A percentile compares a stretch with the other conserved stretches of the same genome.
Conservation (phyloP, 352 stramenopile species). For the Thraustochytrium striatum region DNA sequence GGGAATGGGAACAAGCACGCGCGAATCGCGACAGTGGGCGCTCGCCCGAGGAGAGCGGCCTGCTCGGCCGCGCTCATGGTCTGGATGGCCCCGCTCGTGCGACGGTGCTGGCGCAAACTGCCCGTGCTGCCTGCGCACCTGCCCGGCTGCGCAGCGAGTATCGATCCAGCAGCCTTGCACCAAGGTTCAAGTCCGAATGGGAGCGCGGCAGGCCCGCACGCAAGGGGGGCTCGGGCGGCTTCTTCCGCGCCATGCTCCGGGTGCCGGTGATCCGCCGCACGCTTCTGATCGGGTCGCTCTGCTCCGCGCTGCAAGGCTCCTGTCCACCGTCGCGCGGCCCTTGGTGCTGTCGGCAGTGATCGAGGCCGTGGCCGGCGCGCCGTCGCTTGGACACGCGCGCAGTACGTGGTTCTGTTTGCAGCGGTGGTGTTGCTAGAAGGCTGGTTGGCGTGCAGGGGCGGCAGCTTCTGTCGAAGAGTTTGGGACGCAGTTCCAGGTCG, state of each 20-base stretch:
- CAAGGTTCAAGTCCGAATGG: too few species aligned
- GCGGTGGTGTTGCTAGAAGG: conserved; percentile 3
- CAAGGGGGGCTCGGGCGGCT: not conserved
- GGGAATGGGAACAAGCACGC: too few species aligned
- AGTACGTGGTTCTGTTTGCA: not conserved
- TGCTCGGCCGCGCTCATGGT: too few species aligned
- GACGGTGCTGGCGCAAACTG: too few species aligned
- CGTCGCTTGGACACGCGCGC: not conserved
- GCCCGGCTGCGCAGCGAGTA: too few species aligned
- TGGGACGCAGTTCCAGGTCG: conserved; percentile 37
- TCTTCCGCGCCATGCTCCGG: conserved; percentile 16
- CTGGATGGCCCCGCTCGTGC: too few species aligned
- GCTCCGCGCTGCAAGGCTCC: conserved; percentile 1
- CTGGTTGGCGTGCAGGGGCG: conserved; percentile 21
- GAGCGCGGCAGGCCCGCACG: too few species aligned
- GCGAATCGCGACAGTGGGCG: too few species aligned
- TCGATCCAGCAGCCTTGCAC: too few species aligned
- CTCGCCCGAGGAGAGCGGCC: too few species aligned
- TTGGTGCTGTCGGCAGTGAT: conserved; percentile 15
- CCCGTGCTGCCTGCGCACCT: too few species aligned
- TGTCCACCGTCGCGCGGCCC: conserved; percentile 1
- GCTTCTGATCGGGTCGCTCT: not conserved
- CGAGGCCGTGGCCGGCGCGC: not conserved
- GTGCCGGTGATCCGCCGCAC: conserved; percentile 15
- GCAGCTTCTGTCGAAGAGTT: conserved; percentile 40